These are phyloP conservation scores for Avicennia marina DNA, from an alignment of 257 asterid species.

Conservation along the genomic window DNA sequence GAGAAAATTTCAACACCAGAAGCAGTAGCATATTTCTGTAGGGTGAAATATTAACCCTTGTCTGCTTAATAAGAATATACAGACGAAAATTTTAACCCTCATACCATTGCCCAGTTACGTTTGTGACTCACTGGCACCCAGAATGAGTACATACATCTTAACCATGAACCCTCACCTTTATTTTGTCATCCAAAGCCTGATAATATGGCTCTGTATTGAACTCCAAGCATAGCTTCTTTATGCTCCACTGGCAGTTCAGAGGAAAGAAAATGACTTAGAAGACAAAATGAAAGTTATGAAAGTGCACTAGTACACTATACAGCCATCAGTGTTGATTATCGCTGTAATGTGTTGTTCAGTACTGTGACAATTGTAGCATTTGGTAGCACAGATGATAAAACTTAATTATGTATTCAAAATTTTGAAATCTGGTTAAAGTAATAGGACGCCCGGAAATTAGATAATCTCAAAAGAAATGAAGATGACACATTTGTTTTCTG, in stretches of 20 bases:
- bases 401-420: neutral
- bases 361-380: neutral
- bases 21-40: slow-evolving; percentile 54
- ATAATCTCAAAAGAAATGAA: no score
- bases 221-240: slow-evolving; percentile 83
- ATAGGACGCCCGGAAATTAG: no score
- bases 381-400: neutral
- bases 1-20: slow-evolving; percentile 69
- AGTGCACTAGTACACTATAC: neutral
- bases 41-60: slow-evolving; percentile 14
- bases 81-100: no score
- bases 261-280: no score
- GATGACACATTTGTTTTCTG: neutral
- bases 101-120: no score
- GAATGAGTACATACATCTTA: neutral
- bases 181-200: slow-evolving; percentile 59
- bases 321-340: slow-evolving; percentile 3
- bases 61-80: neutral
- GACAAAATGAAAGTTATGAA: neutral
- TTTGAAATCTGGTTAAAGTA: no score
- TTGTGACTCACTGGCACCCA: slow-evolving; percentile 4
- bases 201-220: slow-evolving; percentile 90
- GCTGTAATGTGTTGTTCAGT: neutral
- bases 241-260: slow-evolving; percentile 63
- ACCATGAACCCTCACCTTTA: slow-evolving; percentile 40